Evolutionary conservation across 495 filamentous ascomycete genomes (phyloP).

Genomic region (Aspergillus biplanus): DNA sequence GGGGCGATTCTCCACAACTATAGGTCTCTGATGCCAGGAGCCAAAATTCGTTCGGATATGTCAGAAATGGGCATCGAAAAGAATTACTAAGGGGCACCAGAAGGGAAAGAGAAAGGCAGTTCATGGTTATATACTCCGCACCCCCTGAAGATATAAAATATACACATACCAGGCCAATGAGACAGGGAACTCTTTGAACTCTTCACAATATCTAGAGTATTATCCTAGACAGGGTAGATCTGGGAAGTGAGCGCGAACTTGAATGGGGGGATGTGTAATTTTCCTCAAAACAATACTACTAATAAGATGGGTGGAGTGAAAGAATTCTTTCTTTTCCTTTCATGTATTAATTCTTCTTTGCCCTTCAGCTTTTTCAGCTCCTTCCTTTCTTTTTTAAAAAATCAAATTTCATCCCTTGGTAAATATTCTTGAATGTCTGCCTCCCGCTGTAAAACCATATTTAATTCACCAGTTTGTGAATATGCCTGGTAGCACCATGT

Average conservation of each 20-base stretch:
- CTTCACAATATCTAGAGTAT: neutral
- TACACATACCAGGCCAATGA: neutral
- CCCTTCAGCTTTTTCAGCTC: no score
- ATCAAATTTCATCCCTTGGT: no score
- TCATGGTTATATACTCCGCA: no score
- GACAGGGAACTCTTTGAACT: neutral
- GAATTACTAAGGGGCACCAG: neutral
- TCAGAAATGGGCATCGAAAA: neutral
- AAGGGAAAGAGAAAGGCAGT: no score
- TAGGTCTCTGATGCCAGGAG: neutral
- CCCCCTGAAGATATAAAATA: neutral
- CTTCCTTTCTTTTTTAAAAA: no score
- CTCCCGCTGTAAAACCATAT: no score
- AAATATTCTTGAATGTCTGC: no score
- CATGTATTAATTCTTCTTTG: no score
- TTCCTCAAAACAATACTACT: neutral
- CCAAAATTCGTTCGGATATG: conserved; percentile 1
- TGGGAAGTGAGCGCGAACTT: neutral
- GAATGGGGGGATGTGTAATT: neutral
- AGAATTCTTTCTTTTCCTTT: neutral
- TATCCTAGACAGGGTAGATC: neutral
- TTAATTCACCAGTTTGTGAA: no score
- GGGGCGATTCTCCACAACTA: neutral
- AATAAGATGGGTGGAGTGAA: neutral
- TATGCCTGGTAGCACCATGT: no score